Evolutionary conservation across 73 alveolate genomes (phyloP).

Genomic region (Paramecium bursaria): DNA sequence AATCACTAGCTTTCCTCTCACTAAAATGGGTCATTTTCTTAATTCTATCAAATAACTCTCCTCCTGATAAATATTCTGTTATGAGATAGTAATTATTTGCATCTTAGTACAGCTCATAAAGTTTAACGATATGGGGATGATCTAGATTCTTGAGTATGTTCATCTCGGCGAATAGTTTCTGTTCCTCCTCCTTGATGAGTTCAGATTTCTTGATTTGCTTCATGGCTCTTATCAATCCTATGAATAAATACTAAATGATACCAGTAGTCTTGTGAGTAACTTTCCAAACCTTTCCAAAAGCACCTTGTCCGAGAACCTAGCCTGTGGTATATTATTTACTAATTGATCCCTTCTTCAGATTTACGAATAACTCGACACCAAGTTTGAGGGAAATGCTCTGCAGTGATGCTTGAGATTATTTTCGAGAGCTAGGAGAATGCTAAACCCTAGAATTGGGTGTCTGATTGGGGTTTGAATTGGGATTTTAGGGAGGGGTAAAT

Average conservation of each 20-base stretch:
- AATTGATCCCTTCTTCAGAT: conserved; percentile 23
- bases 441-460: too few relatives aligned
- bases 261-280: conserved; percentile 58
- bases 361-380: conserved; percentile 43
- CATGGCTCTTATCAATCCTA: conserved; percentile 79
- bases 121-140: conserved; percentile 91
- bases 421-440: conserved; percentile 64
- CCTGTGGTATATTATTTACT: conserved; percentile 16
- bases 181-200: conserved; percentile 64
- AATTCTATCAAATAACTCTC: conserved; percentile 76
- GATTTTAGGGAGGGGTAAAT: too few relatives aligned
- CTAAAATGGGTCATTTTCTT: conserved; percentile 68
- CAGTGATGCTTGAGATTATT: conserved; percentile 8
- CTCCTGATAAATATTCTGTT: conserved; percentile 75
- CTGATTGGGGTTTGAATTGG: too few relatives aligned
- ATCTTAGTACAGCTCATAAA: conserved; percentile 87
- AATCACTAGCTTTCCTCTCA: conserved; percentile 73
- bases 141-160: conserved; percentile 82
- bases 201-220: conserved; percentile 87
- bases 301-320: conserved; percentile 50
- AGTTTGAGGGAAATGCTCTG: background rate
- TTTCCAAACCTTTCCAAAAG: conserved; percentile 60
- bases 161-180: conserved; percentile 75
- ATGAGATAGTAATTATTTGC: conserved; percentile 84
- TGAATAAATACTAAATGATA: background rate